Evolutionary conservation across 2,329 filamentous ascomycete species (phyloP).

Genomic region (Colletotrichum lupini): DNA sequence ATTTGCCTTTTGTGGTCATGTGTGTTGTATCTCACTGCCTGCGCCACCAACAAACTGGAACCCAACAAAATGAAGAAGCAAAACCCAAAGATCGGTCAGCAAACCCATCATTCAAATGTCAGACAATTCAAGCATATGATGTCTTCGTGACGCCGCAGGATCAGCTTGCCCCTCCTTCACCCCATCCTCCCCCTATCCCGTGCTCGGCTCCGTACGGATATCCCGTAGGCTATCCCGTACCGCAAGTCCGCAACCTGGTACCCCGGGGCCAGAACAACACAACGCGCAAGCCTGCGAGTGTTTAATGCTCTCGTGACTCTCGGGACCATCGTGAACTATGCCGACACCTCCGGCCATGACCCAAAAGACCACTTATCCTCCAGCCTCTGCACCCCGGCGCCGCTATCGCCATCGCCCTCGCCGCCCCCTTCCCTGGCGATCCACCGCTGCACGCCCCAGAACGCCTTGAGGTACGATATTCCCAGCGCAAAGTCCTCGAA

Average conservation of each 20-base stretch:
- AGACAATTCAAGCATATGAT: not conserved
- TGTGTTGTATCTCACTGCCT: not conserved
- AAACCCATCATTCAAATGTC: not conserved
- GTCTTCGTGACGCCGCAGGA: conserved; percentile 4
- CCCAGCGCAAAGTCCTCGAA: conserved; percentile 42
- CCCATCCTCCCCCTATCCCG: not conserved
- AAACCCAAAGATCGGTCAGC: not conserved
- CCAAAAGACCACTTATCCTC: conserved; percentile 33
- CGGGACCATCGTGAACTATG: not conserved
- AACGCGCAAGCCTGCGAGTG: conserved; percentile 17
- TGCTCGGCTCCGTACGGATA: not conserved
- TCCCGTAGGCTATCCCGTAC: not conserved
- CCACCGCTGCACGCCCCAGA: conserved; percentile 45
- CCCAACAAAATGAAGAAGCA: not conserved
- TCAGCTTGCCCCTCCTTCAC: not conserved
- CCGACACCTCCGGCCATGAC: conserved; percentile 4
- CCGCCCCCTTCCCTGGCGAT: conserved; percentile 33
- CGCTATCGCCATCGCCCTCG: not conserved
- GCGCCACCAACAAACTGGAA: not conserved
- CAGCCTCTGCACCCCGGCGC: conserved; percentile 17
- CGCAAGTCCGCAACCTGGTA: not conserved
- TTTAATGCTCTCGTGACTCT: not conserved
- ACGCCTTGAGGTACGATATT: conserved; percentile 41
- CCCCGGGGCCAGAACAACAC: not conserved
- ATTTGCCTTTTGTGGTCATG: not conserved